Evolutionary conservation across 2,329 filamentous ascomycete species (phyloP).

Genomic region (Pestalotiopsis sp.): DNA sequence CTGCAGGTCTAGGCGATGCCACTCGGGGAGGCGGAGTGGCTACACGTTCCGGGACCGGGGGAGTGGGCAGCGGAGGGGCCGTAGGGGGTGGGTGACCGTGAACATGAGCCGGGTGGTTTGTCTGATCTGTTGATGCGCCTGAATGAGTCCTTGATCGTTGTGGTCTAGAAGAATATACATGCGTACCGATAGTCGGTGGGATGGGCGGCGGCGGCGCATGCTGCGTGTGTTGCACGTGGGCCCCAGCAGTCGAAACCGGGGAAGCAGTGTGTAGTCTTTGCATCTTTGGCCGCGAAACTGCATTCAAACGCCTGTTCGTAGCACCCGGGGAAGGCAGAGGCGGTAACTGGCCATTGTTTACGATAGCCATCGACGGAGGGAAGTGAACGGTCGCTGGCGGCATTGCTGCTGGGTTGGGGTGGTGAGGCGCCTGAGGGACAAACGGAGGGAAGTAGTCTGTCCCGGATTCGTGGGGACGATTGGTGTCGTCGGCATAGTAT

Average conservation of each 20-base stretch:
- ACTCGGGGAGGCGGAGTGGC: conserved; percentile 55
- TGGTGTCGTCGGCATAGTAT: conserved; percentile 27
- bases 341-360: conserved; percentile 80
- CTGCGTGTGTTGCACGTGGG: conserved; percentile 43
- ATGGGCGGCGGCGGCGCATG: conserved; percentile 23
- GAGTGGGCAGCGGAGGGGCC: conserved; percentile 53
- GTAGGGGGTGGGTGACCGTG: conserved; percentile 31
- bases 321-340: conserved; percentile 82
- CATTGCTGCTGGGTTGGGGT: conserved; percentile 25
- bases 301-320: conserved; percentile 40
- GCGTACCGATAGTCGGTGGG: conserved; percentile 38
- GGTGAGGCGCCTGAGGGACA: conserved; percentile 23
- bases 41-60: conserved; percentile 57
- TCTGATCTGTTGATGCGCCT: conserved; percentile 56
- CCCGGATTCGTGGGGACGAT: conserved; percentile 35
- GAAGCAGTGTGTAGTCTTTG: conserved; percentile 78
- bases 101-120: conserved; percentile 34
- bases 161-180: conserved; percentile 41
- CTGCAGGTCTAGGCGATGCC: conserved; percentile 51
- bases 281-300: conserved; percentile 50
- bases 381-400: conserved; percentile 31
- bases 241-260: conserved; percentile 60
- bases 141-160: conserved; percentile 62
- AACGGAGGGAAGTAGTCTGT: conserved; percentile 38
- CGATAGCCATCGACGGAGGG: conserved; percentile 74